Base-by-base conservation (phyloP, 768 basidiomycete genomes). In the Coprinopsis sp. region DNA sequence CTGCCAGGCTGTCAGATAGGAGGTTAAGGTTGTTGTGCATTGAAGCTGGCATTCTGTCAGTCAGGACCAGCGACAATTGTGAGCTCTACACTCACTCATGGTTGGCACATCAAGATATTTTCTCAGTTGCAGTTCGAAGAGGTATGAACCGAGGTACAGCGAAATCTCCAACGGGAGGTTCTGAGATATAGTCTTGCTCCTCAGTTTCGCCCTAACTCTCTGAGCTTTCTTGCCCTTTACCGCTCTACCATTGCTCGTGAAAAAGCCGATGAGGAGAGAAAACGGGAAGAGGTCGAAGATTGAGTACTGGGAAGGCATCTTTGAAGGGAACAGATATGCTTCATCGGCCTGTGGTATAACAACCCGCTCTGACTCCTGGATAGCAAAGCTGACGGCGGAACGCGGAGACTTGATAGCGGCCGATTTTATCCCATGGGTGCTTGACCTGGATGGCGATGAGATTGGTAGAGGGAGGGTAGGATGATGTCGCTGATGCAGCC, bases 111-210 rank as follows among this genome's bases (percentile, higher is more conserved):
- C 84, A 11, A 69, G 58, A 12, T 61, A 54, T 56, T 82, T 79
- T 29, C 81, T 68, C n/a, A 56, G 46, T 58, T 84, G 82, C 44
- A 87, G 58, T 0, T 76, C 65, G 3, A 82, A 68, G 21, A 87
- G 70, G 55, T 84, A 87, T 31, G 85, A 84, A 53, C 78, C 84
- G 44, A 85, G 58, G 61, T 86, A 86, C 42, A 86, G 63, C 6
- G 81, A 81, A 43, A 87, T 72, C 60, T 86, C 85, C 50, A 85
- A 63, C 2, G 85, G 85, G 39, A 85, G 54, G 55, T 86, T 86
- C 53, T 81, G 82, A 29, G 71, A 74, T 16, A 72, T 64, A 11
- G 64, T 60, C 40, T 67, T 64, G 48, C 68, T 65, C 45, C 63
- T 63, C 59, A 79, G 61, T 57, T 67, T 72, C 8, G 82, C 82